phyloP scores from a whole-genome alignment of 1,284 basidiomycete genomes.

The Melanopsichium pennsylvanicum region DNA sequence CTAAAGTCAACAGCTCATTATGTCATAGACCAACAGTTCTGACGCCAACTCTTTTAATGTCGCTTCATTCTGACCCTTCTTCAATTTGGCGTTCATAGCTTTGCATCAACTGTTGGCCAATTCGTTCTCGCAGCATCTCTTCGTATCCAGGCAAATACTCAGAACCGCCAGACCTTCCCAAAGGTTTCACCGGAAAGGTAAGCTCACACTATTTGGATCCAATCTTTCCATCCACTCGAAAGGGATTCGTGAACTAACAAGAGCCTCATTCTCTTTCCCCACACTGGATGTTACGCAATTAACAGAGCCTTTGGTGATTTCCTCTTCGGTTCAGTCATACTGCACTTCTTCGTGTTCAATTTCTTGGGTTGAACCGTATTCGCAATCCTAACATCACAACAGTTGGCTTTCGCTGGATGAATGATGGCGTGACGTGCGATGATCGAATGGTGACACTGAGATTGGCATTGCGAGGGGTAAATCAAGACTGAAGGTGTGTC shows the following conservation, averaged over 20 bases:
- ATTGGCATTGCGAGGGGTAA: constrained; percentile 18
- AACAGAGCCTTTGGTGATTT: constrained; percentile 83
- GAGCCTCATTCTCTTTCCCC: too few species aligned
- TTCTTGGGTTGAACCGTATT: constrained; percentile 75
- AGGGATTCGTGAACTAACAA: too few species aligned
- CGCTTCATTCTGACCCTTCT: background rate
- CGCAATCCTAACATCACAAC: background rate
- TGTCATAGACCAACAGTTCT: too few species aligned
- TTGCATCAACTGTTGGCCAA: constrained; percentile 91
- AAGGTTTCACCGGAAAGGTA: constrained; percentile 90
- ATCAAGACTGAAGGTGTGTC: background rate
- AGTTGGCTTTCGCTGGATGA: too few species aligned
- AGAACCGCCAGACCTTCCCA: constrained; percentile 71
- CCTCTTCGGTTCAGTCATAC: constrained; percentile 86
- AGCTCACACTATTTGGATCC: constrained; percentile 38
- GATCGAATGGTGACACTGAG: too few species aligned
- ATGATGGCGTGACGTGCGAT: too few species aligned
- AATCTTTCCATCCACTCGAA: too few species aligned
- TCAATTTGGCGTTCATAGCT: constrained; percentile 70
- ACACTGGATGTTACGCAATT: too few species aligned
- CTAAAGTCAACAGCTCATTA: too few species aligned
- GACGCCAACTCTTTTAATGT: too few species aligned
- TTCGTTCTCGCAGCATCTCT: constrained; percentile 93
- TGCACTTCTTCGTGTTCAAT: constrained; percentile 99
- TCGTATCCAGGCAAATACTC: constrained; percentile 88